phyloP scores from a whole-genome alignment of 2,329 filamentous ascomycete genomes.

The Lasiodiplodia gonubiensis region DNA sequence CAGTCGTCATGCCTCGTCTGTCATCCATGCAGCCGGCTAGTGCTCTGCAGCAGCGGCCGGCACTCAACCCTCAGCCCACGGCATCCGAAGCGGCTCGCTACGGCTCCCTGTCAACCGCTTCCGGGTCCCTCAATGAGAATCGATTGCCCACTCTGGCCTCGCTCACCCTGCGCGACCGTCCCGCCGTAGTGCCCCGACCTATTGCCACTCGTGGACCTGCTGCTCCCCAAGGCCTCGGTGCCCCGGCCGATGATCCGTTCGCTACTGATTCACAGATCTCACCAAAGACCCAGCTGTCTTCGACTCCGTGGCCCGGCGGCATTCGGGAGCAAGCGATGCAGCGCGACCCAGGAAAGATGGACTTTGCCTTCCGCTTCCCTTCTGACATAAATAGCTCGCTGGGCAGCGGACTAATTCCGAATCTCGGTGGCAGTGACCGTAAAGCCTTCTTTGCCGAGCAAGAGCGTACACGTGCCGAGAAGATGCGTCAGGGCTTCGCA shows the following conservation, averaged over 20 bases:
- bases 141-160: slow-evolving; percentile 11
- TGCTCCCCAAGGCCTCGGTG: slow-evolving; percentile 15
- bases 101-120: slow-evolving; percentile 14
- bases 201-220: background rate
- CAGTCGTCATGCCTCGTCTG: background rate
- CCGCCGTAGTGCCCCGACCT: background rate
- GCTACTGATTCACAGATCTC: slow-evolving; percentile 13
- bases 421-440: background rate
- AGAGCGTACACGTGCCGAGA: slow-evolving; percentile 26
- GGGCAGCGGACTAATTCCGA: background rate
- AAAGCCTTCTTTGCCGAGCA: slow-evolving; percentile 26
- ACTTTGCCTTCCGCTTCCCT: slow-evolving; percentile 23
- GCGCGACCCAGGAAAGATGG: slow-evolving; percentile 9
- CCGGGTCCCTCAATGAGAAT: background rate
- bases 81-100: slow-evolving; percentile 9
- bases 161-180: background rate
- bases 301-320: background rate
- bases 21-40: slow-evolving; percentile 2
- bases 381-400: background rate
- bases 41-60: background rate
- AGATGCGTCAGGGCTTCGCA: slow-evolving; percentile 16
- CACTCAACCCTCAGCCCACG: background rate
- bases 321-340: background rate
- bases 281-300: background rate
- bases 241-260: slow-evolving; percentile 24